Evolutionary conservation across 352 stramenopile genomes (phyloP), one percentile per base, ranked within the genome.

Genomic region (Phytophthora quininea): DNA sequence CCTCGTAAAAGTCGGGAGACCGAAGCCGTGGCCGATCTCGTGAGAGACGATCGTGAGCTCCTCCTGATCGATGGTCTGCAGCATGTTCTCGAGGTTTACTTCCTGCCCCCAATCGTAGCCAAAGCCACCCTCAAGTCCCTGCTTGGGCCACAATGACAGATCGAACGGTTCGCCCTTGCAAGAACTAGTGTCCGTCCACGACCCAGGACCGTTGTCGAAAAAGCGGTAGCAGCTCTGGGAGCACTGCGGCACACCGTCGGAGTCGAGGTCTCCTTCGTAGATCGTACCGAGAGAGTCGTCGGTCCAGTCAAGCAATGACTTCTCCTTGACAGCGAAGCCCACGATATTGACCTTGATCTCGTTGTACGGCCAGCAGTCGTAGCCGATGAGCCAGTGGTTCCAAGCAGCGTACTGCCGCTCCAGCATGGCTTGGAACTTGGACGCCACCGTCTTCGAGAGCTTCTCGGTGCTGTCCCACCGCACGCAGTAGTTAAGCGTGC

Each of bases 401-500:
- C 19, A 24, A 24, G 19, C 19, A 0, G 19, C 19, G 19, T 24
- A 24, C 19, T 24, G 70, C 15, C 60, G 62, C n/a, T 77, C 64
- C 33, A 82, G 64, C 67, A 79, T 76, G n/a, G 54, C 43, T 40
- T 77, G 37, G 45, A 80, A 78, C 54, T 82, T 82, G 40, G 63
- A 64, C 3, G 74, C 74, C 5, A 69, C 62, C 3, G 60, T 67
- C 49, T 77, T 77, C 6, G 71, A 59, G 9, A 82, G 64, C 43
- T 75, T 76, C 11, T 71, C 54, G 2, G 45, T 80, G 30, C 63
- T 73, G 45, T 82, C 71, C 74, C 74, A 82, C 19, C 74, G 67
- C 3, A 82, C 33, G 55, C 74, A 82, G 62, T 82, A 80, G 68
- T 71, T 77, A 47, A 79, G 64, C 12, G 73, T 72, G 58, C 71